phyloP scores from a whole-genome alignment of 2,329 filamentous ascomycete genomes.

The Botrytis aclada region DNA sequence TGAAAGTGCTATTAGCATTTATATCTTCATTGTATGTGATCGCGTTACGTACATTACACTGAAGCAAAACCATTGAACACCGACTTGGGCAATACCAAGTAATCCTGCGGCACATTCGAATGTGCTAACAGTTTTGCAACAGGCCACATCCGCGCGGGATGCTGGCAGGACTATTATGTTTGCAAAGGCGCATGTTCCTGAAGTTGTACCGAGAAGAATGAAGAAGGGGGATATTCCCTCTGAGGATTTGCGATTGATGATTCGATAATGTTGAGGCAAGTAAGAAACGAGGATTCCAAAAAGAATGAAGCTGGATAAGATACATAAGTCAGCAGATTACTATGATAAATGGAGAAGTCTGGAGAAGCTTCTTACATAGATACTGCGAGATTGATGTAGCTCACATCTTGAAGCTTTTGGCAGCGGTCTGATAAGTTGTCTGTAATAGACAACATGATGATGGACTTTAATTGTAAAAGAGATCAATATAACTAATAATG shows the following conservation, averaged over 20 bases:
- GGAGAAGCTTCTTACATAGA: constrained; percentile 46
- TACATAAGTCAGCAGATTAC: constrained; percentile 6
- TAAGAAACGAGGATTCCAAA: constrained; percentile 90
- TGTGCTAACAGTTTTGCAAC: constrained; percentile 76
- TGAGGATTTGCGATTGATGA: constrained; percentile 79
- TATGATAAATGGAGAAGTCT: not conserved
- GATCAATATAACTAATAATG: not conserved
- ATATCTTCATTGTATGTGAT: not conserved
- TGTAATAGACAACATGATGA: constrained; percentile 20
- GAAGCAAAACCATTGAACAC: constrained; percentile 89
- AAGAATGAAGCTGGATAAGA: constrained; percentile 58
- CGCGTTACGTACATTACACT: constrained; percentile 69
- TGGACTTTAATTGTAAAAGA: constrained; percentile 22
- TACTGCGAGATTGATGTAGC: constrained; percentile 50
- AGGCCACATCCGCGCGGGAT: constrained; percentile 77
- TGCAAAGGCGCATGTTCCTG: constrained; percentile 81
- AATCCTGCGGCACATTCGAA: constrained; percentile 83
- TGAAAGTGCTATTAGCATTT: constrained; percentile 1
- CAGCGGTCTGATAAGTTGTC: constrained; percentile 41
- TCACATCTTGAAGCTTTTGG: constrained; percentile 49
- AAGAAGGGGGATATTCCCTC: constrained; percentile 96
- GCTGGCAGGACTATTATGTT: constrained; percentile 89
- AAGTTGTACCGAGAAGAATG: constrained; percentile 88
- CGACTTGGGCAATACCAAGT: constrained; percentile 86
- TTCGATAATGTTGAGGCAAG: constrained; percentile 89